Base-by-base conservation (phyloP, 2,329 filamentous ascomycete genomes). In the Tympanopsis confertula region DNA sequence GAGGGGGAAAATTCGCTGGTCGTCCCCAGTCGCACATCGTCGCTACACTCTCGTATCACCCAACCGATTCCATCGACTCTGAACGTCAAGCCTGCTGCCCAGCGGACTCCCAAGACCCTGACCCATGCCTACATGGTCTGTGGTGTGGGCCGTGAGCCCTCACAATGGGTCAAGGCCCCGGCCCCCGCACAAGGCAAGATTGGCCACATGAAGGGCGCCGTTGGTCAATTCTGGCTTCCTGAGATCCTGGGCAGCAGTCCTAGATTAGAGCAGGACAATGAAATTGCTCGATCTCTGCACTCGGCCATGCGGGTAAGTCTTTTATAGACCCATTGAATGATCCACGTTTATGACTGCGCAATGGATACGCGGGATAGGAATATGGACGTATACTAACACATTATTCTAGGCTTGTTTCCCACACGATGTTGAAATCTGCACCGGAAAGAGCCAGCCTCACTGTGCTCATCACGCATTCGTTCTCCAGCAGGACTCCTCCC, bases 71-170 rank as follows among this genome's bases (percentile, higher is more conserved):
- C 89, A 3, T 88, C 86, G 3, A 86, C 84, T 3, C 71, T 95
- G 50, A 86, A 78, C 55, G 66, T 77, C 50, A 94, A 95, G 66
- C 78, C n/a, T n/a, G 12, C 86, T 37, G 78, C 86, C 50, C 84
- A 89, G 58, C 78, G 86, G 43, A 94, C 87, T 0, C 91, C 91
- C 39, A 98, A 96, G 71, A 98, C 91, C 1, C 74, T 98, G 46
- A 98, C 91, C 22, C 91, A 98, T 76, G 91, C 91, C 45, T 98
- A 98, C 63, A 94, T 98, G 86, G 91, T 98, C 32, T 98, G 91
- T 54, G 91, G 91, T 75, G 91, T 98, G 46, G 91, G 91, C 45
- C 78, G 91, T 28, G 91, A 98, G 62, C 91, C 91, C 3, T 94
- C 91, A 35, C 91, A 98, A 79, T 98, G 91, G 91, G 88, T 96